Percentiles rank a stretch among this genome's conserved stretches.
Conservation (phyloP, 164 flowering plant species). For the Litsea cubeba region DNA sequence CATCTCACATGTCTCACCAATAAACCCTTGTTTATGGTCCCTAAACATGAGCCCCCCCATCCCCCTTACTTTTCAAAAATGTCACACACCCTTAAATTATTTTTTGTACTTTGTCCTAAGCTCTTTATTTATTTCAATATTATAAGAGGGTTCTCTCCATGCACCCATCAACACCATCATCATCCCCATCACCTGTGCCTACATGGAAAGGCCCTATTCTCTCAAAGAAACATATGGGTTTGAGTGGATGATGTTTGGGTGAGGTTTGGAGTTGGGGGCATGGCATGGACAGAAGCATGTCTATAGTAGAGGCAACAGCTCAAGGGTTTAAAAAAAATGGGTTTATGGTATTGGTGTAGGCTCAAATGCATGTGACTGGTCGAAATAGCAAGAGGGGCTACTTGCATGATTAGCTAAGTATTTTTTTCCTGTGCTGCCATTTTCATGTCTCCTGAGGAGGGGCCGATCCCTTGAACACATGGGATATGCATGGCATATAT, state of each 20-base stretch:
- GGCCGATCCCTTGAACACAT: constrained; percentile 28
- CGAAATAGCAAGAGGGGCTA: constrained; percentile 10
- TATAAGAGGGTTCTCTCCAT: neutral
- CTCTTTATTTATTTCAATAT: neutral
- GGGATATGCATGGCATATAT: constrained; percentile 19
- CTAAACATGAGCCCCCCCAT: constrained; percentile 5
- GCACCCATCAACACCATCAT: constrained; percentile 18
- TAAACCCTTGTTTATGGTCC: constrained; percentile 13
- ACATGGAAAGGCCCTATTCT: neutral
- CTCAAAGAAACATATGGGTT: neutral
- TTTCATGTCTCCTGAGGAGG: constrained; percentile 29
- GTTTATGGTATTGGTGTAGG: constrained; percentile 16
- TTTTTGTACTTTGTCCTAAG: constrained; percentile 16
- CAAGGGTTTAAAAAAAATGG: neutral
- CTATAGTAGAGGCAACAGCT: constrained; percentile 22
- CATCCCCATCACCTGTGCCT: constrained; percentile 24
- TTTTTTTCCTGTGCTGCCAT: constrained; percentile 22
- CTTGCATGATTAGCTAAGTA: constrained; percentile 24
- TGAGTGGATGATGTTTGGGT: neutral
- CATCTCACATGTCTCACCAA: constrained; percentile 41
- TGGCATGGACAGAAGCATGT: constrained; percentile 15
- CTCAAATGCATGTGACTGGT: constrained; percentile 16
- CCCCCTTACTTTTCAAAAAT: constrained; percentile 9
- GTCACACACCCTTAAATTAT: neutral
- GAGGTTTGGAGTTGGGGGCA: constrained; percentile 11